Base-by-base conservation (phyloP, 1,284 basidiomycete genomes). In the Heterobasidion annosum region DNA sequence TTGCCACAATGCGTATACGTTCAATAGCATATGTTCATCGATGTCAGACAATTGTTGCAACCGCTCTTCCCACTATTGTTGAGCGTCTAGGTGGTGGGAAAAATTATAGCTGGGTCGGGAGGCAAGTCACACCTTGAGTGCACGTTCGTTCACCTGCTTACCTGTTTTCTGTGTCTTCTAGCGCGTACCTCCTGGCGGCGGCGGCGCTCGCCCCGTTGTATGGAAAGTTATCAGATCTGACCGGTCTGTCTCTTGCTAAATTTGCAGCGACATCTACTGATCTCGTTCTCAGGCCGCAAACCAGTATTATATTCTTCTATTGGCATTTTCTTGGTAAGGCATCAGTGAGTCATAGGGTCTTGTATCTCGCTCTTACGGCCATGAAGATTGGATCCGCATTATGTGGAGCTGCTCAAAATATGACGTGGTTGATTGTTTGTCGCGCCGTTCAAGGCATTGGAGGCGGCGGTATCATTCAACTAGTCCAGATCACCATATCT, bases 371-470 rank as follows among this genome's bases (percentile, higher is more conserved):
- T 18, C 44, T 18, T 47, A 37, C 33, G 47, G 32, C 40, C 18
- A 10, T n/a, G 13, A 54, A 87, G 78, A 66, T 91, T 57, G 91
- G 89, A 6, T 91, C 88, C 1, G 89, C 87, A 0, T 67, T 93
- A 56, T 92, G 88, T 61, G 91, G 90, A 12, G 85, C 88, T 1
- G 90, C 91, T 0, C 84, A 93, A 64, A 83, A 61, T 56, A 87
- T 91, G 79, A 77, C 72, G 2, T 85, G 74, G 90, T 71, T 93
- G 13, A 82, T 89, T 46, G 73, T 87, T 1, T 81, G 78, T 49
- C 79, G 91, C 60, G 91, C 87, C 1, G 72, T 94, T 0, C 91
- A 93, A 65, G 91, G 91, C 10, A 79, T 92, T 33, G 91, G 91
- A 33, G 89, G 89, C 3, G 88, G 89, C 9, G 88, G 86, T 1